A percentile compares a stretch with the other conserved stretches of the same genome.
These are phyloP conservation scores for Tolypocladium tundrense DNA, from an alignment of 2,329 filamentous ascomycete species.

Conservation along the genomic window DNA sequence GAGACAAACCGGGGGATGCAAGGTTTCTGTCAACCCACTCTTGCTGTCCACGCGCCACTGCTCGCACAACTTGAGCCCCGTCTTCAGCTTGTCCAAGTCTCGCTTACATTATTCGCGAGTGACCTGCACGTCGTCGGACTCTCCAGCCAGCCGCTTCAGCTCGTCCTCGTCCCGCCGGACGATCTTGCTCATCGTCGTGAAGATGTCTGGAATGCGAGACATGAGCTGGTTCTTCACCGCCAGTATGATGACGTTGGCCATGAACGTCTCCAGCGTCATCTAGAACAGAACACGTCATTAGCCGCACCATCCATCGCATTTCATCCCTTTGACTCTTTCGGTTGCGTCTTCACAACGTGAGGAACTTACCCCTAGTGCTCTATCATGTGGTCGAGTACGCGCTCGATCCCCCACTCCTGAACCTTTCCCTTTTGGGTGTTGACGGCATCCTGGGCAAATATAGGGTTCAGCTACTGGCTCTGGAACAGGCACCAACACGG, in stretches of 20 bases:
- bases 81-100: not conserved
- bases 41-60: not conserved
- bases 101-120: not conserved
- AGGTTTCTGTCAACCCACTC: not conserved
- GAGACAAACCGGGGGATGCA: not conserved
- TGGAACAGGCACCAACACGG: too few relatives aligned
- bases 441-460: not conserved
- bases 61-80: not conserved
- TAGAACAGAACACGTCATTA: not conserved
- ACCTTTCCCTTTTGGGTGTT: not conserved
- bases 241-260: slow-evolving; percentile 2
- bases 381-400: slow-evolving; percentile 22
- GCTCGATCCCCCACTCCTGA: not conserved
- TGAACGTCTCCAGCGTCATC: slow-evolving; percentile 3
- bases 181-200: not conserved
- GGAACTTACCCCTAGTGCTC: slow-evolving; percentile 29
- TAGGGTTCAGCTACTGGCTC: too few relatives aligned
- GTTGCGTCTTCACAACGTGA: not conserved
- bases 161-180: not conserved
- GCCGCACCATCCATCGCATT: not conserved
- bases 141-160: not conserved
- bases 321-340: not conserved
- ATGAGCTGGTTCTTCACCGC: slow-evolving; percentile 2
- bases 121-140: not conserved
- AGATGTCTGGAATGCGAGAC: not conserved